These are phyloP conservation scores for Hypsizygus marmoreus DNA, from an alignment of 768 basidiomycete species.

Conservation along the genomic window DNA sequence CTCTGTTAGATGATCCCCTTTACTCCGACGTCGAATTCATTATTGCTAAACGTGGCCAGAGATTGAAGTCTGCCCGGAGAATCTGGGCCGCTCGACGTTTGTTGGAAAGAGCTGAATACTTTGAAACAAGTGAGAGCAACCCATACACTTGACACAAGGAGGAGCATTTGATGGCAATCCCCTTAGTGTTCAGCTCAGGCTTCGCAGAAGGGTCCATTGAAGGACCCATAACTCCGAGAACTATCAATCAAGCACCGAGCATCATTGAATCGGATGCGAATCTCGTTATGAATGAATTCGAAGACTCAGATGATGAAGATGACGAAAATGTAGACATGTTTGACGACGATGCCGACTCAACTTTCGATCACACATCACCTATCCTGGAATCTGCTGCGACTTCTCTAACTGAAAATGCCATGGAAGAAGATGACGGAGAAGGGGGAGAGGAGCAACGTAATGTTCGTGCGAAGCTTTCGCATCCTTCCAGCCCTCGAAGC, in stretches of 20 bases:
- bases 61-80: constrained; percentile 37
- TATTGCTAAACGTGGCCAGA: constrained; percentile 48
- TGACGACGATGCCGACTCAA: constrained; percentile 27
- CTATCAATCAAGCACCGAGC: constrained; percentile 17
- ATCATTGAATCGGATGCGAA: constrained; percentile 27
- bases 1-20: constrained; percentile 74
- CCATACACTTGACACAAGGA: background rate
- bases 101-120: constrained; percentile 75
- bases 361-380: constrained; percentile 8
- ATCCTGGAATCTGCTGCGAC: constrained; percentile 5
- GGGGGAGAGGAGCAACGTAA: constrained; percentile 18
- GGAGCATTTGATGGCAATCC: background rate
- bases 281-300: constrained; percentile 45
- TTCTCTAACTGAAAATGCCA: constrained; percentile 11
- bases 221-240: constrained; percentile 24
- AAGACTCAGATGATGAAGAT: constrained; percentile 50
- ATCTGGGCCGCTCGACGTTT: constrained; percentile 75
- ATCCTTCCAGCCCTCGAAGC: constrained; percentile 25
- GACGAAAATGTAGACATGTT: constrained; percentile 23
- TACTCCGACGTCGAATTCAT: constrained; percentile 88
- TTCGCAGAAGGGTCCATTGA: constrained; percentile 60
- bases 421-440: constrained; percentile 26
- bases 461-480: constrained; percentile 22
- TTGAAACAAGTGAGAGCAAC: constrained; percentile 59
- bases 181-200: constrained; percentile 70